These are phyloP conservation scores for Puccinia triticina DNA, from an alignment of 1,284 basidiomycete species.

Conservation along the genomic window DNA sequence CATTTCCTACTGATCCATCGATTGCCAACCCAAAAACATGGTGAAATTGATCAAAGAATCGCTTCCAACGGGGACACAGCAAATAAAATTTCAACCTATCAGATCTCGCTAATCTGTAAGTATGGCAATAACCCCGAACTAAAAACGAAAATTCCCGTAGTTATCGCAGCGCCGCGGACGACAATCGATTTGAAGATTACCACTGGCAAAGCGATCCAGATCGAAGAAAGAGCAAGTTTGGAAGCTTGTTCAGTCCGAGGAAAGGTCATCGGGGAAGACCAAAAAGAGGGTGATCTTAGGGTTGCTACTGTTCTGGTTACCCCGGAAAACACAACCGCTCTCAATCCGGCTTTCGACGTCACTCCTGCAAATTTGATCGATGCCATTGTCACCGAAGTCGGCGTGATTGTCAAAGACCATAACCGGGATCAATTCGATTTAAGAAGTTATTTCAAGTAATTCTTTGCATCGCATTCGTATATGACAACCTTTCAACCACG, in stretches of 20 bases:
- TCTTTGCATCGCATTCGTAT: not conserved
- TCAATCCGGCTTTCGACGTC: constrained; percentile 92
- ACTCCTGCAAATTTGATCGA: constrained; percentile 74
- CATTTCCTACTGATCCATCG: too few species aligned
- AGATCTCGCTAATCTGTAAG: constrained; percentile 41
- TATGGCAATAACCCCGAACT: constrained; percentile 6
- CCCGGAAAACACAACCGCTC: constrained; percentile 67
- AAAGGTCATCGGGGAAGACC: constrained; percentile 67
- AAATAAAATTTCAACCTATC: constrained; percentile 67
- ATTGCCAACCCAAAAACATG: not conserved
- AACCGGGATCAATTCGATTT: constrained; percentile 12
- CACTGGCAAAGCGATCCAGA: constrained; percentile 67
- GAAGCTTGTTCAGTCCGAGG: constrained; percentile 86
- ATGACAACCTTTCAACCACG: not conserved
- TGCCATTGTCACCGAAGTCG: constrained; percentile 59
- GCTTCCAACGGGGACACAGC: constrained; percentile 89
- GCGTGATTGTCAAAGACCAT: constrained; percentile 50
- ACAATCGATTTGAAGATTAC: constrained; percentile 75
- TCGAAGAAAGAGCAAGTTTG: constrained; percentile 80
- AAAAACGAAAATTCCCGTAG: constrained; percentile 69
- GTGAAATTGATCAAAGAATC: constrained; percentile 64
- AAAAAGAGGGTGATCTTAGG: constrained; percentile 62
- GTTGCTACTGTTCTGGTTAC: constrained; percentile 75
- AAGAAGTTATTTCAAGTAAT: not conserved
- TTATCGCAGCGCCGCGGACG: constrained; percentile 84